phyloP scores from a whole-genome alignment of 2,329 filamentous ascomycete genomes.

The Neodidymelliopsis sp. region DNA sequence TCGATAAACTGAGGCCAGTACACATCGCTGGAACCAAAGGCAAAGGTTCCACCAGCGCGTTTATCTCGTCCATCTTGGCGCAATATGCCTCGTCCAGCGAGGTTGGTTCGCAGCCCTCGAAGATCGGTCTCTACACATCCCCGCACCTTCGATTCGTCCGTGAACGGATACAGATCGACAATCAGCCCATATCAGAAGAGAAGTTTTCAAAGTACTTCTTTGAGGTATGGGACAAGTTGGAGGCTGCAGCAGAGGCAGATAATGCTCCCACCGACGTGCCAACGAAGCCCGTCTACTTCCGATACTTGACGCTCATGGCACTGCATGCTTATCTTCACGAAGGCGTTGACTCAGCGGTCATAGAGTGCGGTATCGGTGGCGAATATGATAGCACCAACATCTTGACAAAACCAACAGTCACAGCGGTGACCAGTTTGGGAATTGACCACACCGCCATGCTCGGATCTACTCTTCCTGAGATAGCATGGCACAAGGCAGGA shows the following conservation, averaged over 20 bases:
- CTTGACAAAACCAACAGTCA: slow-evolving; percentile 71
- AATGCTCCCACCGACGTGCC: slow-evolving; percentile 58
- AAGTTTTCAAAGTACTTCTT: slow-evolving; percentile 82
- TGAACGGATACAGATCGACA: slow-evolving; percentile 84
- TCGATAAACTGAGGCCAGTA: slow-evolving; percentile 68
- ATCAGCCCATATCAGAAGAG: slow-evolving; percentile 70
- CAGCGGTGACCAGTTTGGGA: slow-evolving; percentile 80
- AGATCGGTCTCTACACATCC: slow-evolving; percentile 82
- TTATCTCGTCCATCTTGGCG: slow-evolving; percentile 79
- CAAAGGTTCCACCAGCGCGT: slow-evolving; percentile 88
- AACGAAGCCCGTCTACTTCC: slow-evolving; percentile 89
- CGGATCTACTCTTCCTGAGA: slow-evolving; percentile 78
- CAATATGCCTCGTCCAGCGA: slow-evolving; percentile 60
- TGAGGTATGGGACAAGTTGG: slow-evolving; percentile 78
- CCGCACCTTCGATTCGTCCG: slow-evolving; percentile 84
- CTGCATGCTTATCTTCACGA: slow-evolving; percentile 82
- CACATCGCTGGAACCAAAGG: slow-evolving; percentile 95
- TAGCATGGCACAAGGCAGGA: slow-evolving; percentile 92
- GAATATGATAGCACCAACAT: slow-evolving; percentile 95
- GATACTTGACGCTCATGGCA: slow-evolving; percentile 87
- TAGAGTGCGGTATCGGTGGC: slow-evolving; percentile 94
- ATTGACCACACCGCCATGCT: slow-evolving; percentile 86
- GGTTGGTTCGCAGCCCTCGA: slow-evolving; percentile 51
- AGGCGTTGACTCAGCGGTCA: slow-evolving; percentile 77
- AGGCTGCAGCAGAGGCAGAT: slow-evolving; percentile 60